phyloP scores from a whole-genome alignment of 805 yeast species.

The Metschnikowia baotianmanensis region DNA sequence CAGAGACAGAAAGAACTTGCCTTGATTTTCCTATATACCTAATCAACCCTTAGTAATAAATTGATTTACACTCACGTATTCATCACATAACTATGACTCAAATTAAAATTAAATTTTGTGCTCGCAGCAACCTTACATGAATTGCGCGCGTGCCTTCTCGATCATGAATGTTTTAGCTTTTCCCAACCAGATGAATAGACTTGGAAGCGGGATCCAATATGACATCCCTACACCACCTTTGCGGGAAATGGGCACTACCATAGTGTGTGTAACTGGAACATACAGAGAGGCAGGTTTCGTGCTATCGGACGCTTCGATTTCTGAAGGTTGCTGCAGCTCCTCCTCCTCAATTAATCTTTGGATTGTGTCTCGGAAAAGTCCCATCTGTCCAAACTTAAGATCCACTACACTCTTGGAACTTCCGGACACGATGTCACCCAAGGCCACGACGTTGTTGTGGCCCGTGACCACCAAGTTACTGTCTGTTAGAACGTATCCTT shows the following conservation, averaged over 20 bases:
- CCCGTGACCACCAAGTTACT: conserved; percentile 25
- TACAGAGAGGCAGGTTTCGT: not conserved
- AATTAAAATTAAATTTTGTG: not conserved
- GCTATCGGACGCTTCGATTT: not conserved
- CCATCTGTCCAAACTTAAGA: conserved; percentile 23
- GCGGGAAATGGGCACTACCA: conserved; percentile 33
- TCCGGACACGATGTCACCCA: conserved; percentile 35
- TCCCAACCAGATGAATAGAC: conserved; percentile 24
- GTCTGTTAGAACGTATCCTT: conserved; percentile 32
- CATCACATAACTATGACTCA: no score
- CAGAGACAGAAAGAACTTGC: no score
- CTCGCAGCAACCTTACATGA: conserved; percentile 12
- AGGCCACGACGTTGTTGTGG: conserved; percentile 27
- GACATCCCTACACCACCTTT: conserved; percentile 35
- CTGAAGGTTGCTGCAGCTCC: not conserved
- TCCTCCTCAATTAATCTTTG: conserved; percentile 4
- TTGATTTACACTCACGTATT: no score
- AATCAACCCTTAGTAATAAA: no score
- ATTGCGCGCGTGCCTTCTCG: conserved; percentile 21
- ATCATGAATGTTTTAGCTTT: conserved; percentile 31
- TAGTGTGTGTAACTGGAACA: conserved; percentile 13
- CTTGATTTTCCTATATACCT: no score
- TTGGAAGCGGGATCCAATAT: conserved; percentile 30
- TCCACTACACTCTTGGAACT: conserved; percentile 27
- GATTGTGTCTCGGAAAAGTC: conserved; percentile 12